phyloP scores from a whole-genome alignment of 345 rosid species.

The Sonneratia caseolaris region DNA sequence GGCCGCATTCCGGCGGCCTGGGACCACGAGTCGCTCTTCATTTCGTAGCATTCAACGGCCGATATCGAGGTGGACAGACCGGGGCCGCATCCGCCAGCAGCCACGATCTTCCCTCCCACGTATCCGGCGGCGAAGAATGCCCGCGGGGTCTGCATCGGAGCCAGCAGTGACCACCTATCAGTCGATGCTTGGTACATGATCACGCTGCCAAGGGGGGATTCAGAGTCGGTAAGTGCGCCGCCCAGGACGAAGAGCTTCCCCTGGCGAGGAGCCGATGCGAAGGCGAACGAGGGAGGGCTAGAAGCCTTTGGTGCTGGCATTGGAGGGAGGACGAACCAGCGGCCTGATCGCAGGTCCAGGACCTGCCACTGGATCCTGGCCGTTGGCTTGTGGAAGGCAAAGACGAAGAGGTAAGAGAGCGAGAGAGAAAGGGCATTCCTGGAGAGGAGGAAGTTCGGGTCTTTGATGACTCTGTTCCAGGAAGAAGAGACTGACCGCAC shows the following conservation, averaged over 20 bases:
- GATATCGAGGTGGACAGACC: constrained; percentile 21
- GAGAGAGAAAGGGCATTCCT: constrained; percentile 38
- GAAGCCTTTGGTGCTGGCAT: constrained; percentile 43
- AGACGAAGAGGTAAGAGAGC: constrained; percentile 45
- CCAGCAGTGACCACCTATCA: constrained; percentile 47
- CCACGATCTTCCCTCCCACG: constrained; percentile 37
- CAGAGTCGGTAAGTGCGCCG: constrained; percentile 37
- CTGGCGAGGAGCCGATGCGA: constrained; percentile 43
- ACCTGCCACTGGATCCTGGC: constrained; percentile 66
- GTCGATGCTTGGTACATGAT: constrained; percentile 33
- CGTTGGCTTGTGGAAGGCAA: constrained; percentile 50
- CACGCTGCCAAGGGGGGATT: constrained; percentile 24
- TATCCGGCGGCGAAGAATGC: constrained; percentile 42
- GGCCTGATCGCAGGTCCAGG: constrained; percentile 43
- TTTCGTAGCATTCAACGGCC: constrained; percentile 45
- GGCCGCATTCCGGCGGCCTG: constrained; percentile 20
- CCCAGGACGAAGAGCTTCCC: constrained; percentile 66
- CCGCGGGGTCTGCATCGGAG: constrained; percentile 47
- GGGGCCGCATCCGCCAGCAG: constrained; percentile 48
- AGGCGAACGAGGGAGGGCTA: constrained; percentile 46
- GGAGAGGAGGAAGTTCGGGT: constrained; percentile 34
- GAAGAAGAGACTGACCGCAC: constrained; percentile 54
- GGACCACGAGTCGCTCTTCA: constrained; percentile 41
- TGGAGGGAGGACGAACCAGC: constrained; percentile 56
- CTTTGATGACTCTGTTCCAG: constrained; percentile 47